A percentile compares a stretch with the other conserved stretches of the same genome.
Conservation (phyloP, 106 monocot genomes). For the Phalaenopsis equestris region DNA sequence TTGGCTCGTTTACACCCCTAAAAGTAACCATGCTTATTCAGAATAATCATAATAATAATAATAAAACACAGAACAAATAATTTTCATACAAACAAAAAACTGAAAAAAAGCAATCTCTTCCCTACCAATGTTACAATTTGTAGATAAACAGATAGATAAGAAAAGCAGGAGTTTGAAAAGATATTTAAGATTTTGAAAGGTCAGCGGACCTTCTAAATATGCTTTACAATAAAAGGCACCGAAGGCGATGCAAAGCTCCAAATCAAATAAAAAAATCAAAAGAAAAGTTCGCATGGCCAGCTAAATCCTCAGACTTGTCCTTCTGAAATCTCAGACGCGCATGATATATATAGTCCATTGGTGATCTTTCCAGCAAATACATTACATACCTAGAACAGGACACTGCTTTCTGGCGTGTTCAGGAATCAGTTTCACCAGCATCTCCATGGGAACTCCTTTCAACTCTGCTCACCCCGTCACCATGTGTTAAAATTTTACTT, state of each 20-base stretch:
- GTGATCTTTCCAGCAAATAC: not conserved
- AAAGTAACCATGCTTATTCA: no score
- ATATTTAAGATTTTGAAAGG: not conserved
- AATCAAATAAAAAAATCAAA: not conserved
- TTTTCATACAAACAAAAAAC: not conserved
- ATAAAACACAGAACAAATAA: no score
- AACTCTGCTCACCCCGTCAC: constrained; percentile 27
- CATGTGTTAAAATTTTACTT: not conserved
- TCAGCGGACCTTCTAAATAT: not conserved
- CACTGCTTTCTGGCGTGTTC: constrained; percentile 69
- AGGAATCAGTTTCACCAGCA: constrained; percentile 40
- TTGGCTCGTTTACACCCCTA: no score
- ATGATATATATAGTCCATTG: not conserved
- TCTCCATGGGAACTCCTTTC: constrained; percentile 39
- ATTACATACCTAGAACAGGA: constrained; percentile 39
- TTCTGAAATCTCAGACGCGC: no score
- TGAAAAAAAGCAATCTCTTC: not conserved
- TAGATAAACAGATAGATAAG: not conserved
- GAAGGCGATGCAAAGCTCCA: not conserved
- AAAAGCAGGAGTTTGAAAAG: not conserved
- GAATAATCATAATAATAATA: no score
- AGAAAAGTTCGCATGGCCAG: not conserved
- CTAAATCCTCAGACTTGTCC: no score
- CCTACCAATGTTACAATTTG: not conserved
- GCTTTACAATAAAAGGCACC: not conserved